Evolutionary conservation across 106 monocot genomes (phyloP).

Genomic region (Acorus gramineus): DNA sequence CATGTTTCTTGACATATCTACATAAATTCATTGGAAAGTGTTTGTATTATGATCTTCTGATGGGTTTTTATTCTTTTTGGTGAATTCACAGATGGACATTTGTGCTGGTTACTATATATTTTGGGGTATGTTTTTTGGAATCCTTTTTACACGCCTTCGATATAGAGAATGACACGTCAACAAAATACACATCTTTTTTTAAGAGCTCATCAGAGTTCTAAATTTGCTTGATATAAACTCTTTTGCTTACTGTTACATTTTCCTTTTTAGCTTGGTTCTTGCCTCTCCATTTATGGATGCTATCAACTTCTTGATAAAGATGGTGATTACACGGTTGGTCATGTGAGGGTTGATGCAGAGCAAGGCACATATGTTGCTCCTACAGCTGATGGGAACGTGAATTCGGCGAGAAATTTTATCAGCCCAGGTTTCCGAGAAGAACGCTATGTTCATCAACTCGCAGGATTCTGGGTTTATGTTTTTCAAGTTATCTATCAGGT

Average conservation of each 20-base stretch:
- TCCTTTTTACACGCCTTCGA: too few relatives aligned
- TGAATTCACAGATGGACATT: conserved; percentile 80
- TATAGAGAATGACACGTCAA: too few relatives aligned
- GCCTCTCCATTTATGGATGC: conserved; percentile 80
- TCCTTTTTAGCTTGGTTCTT: conserved; percentile 57
- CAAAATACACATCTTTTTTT: too few relatives aligned
- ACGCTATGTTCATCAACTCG: conserved; percentile 19
- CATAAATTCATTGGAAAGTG: background rate
- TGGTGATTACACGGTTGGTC: conserved; percentile 12
- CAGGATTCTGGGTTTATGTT: conserved; percentile 67
- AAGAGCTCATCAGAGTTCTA: too few relatives aligned
- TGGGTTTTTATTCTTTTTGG: conserved; percentile 8
- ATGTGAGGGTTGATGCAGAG: conserved; percentile 38
- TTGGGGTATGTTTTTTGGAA: conserved; percentile 62
- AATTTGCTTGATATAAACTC: background rate
- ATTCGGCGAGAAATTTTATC: conserved; percentile 8
- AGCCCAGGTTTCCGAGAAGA: conserved; percentile 11
- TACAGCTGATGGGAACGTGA: conserved; percentile 17
- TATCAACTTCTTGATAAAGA: conserved; percentile 29
- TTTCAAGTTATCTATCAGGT: conserved; percentile 97
- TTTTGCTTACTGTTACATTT: background rate
- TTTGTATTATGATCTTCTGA: background rate
- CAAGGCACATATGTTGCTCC: conserved; percentile 25
- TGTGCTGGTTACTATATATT: conserved; percentile 66
- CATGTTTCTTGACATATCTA: too few relatives aligned